Conservation (phyloP, 1,284 basidiomycete genomes). For the Leccinum angustisporum region DNA sequence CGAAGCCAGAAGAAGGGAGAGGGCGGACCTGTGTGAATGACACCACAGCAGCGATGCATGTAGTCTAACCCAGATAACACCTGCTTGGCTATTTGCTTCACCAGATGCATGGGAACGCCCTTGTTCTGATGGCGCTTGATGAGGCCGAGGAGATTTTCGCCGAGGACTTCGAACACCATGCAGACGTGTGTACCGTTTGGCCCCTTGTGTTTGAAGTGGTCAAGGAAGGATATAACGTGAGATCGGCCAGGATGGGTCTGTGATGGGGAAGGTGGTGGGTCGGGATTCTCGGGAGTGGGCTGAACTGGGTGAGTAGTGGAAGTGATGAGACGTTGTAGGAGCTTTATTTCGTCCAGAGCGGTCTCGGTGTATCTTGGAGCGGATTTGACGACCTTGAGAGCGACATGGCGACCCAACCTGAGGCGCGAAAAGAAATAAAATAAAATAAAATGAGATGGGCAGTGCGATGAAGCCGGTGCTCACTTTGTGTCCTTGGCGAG, state of each 20-base stretch:
- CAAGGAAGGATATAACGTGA: conserved; percentile 93
- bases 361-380: conserved; percentile 97
- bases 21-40: conserved; percentile 80
- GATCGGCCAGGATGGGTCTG: conserved; percentile 73
- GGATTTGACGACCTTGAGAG: conserved; percentile 98
- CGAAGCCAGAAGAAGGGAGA: conserved; percentile 14
- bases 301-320: conserved; percentile 72
- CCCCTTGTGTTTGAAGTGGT: conserved; percentile 95
- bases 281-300: conserved; percentile 48
- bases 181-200: conserved; percentile 98
- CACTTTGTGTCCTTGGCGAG: conserved; percentile 85
- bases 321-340: conserved; percentile 91
- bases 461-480: neutral
- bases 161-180: conserved; percentile 99
- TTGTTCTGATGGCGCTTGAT: conserved; percentile 96
- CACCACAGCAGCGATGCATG: conserved; percentile 95
- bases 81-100: conserved; percentile 97
- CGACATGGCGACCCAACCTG: conserved; percentile 94
- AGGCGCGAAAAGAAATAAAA: conserved; percentile 10
- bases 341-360: conserved; percentile 97
- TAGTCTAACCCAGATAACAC: conserved; percentile 95
- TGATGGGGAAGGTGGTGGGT: conserved; percentile 66
- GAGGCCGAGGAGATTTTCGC: conserved; percentile 96
- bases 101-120: conserved; percentile 91
- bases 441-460: conserved; percentile 1